Conservation (phyloP, 257 asterid species). For the Pogostemon cablin region DNA sequence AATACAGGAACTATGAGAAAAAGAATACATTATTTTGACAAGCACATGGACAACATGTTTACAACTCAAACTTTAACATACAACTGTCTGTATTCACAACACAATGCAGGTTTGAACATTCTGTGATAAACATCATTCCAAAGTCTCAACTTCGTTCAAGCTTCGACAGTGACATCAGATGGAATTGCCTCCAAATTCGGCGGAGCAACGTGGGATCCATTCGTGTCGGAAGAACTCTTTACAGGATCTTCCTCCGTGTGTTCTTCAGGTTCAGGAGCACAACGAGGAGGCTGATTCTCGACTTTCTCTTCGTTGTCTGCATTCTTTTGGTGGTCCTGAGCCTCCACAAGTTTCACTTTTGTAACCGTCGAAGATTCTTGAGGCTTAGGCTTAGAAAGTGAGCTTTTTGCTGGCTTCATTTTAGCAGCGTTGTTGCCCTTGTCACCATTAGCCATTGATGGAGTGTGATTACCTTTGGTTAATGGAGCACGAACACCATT, state of each 20-base stretch:
- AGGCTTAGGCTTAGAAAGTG: conserved; percentile 44
- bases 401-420: conserved; percentile 43
- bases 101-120: conserved; percentile 17
- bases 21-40: conserved; percentile 29
- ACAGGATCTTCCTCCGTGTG: conserved; percentile 23
- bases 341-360: neutral
- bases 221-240: conserved; percentile 24
- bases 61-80: conserved; percentile 34
- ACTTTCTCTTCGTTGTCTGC: neutral
- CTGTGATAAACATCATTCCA: neutral
- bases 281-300: conserved; percentile 31
- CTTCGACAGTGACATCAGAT: conserved; percentile 49
- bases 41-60: conserved; percentile 1
- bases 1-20: conserved; percentile 3
- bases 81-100: conserved; percentile 39
- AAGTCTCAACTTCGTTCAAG: conserved; percentile 35
- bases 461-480: conserved; percentile 36
- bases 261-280: conserved; percentile 35
- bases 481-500: conserved; percentile 31
- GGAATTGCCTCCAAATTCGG: conserved; percentile 1
- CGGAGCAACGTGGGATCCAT: conserved; percentile 33
- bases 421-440: conserved; percentile 32
- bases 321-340: conserved; percentile 16
- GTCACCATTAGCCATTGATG: conserved; percentile 27
- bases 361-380: conserved; percentile 22